A percentile compares a stretch with the other conserved stretches of the same genome.
These are phyloP conservation scores for Linanthus parryae DNA, from an alignment of 148 eudicot genomes.

Conservation along the genomic window DNA sequence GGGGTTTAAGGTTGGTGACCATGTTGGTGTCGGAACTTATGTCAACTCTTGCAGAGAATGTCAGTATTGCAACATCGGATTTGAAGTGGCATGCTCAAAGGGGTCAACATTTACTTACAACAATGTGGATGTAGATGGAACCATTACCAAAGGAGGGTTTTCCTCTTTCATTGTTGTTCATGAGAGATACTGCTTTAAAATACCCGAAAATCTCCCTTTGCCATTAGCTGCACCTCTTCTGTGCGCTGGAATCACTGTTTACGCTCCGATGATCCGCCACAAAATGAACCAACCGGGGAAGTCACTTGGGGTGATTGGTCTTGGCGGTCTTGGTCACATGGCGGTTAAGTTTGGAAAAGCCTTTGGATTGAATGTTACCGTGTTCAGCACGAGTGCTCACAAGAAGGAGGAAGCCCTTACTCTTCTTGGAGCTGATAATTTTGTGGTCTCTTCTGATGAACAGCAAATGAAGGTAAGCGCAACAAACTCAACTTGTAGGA, in stretches of 20 bases:
- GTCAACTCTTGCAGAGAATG: conserved; percentile 83
- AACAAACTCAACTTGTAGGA: too few relatives aligned
- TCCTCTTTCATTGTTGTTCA: conserved; percentile 64
- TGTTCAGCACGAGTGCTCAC: conserved; percentile 67
- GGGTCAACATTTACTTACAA: conserved; percentile 59
- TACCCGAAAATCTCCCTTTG: conserved; percentile 61
- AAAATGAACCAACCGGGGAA: conserved; percentile 84
- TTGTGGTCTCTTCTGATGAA: conserved; percentile 60
- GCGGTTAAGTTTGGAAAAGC: conserved; percentile 87
- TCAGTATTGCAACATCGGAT: conserved; percentile 49
- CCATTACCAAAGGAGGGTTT: conserved; percentile 74
- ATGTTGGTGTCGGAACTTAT: conserved; percentile 80
- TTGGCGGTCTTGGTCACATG: conserved; percentile 84
- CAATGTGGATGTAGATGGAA: conserved; percentile 56
- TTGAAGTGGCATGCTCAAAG: conserved; percentile 55
- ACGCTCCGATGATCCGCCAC: conserved; percentile 69
- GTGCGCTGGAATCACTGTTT: conserved; percentile 85
- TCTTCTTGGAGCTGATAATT: conserved; percentile 57
- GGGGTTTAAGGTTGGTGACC: conserved; percentile 69
- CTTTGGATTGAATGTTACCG: conserved; percentile 72
- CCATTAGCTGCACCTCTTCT: conserved; percentile 67
- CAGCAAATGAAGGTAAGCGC: conserved; percentile 60
- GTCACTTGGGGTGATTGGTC: conserved; percentile 74
- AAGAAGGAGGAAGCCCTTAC: conserved; percentile 62
- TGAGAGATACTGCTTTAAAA: conserved; percentile 67